Percentiles rank a stretch among this genome's conserved stretches.
phyloP scores from a whole-genome alignment of 140 eudicot species.

The Stevia rebaudiana region DNA sequence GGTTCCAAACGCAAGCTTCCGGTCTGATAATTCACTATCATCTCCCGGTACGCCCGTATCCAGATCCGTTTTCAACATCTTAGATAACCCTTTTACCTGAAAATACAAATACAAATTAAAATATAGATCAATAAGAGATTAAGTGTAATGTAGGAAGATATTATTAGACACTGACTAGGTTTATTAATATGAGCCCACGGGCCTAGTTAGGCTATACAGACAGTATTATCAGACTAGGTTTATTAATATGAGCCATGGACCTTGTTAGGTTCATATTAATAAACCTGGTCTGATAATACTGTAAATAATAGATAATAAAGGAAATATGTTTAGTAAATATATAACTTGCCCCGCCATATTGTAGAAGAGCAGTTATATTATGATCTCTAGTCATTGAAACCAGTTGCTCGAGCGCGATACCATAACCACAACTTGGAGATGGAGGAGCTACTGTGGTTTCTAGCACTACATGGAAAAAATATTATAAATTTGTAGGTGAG shows the following conservation, averaged over 20 bases:
- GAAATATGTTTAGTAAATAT: not conserved
- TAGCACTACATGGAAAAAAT: conserved; percentile 31
- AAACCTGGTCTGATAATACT: too few species aligned
- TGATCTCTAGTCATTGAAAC: conserved; percentile 70
- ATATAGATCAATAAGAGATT: too few species aligned
- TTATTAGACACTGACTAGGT: too few species aligned
- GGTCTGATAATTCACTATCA: conserved; percentile 44
- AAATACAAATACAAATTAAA: not conserved
- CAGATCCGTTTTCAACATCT: conserved; percentile 53
- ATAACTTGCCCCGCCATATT: conserved; percentile 86
- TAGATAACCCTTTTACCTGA: conserved; percentile 71
- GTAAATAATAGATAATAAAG: not conserved
- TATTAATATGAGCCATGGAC: too few species aligned
- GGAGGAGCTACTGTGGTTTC: conserved; percentile 45
- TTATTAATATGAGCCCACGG: too few species aligned
- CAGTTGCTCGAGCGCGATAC: conserved; percentile 68
- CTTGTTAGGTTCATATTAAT: too few species aligned
- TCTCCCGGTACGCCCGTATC: conserved; percentile 65
- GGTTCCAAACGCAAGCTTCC: conserved; percentile 66
- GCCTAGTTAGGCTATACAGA: too few species aligned
- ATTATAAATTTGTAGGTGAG: not conserved
- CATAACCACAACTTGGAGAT: conserved; percentile 55
- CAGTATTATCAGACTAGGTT: too few species aligned
- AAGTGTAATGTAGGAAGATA: too few species aligned
- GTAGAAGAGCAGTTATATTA: conserved; percentile 47